Percentiles rank a stretch among this genome's conserved stretches.
Conservation (phyloP, 768 basidiomycete species). For the Peribolospora baueri region DNA sequence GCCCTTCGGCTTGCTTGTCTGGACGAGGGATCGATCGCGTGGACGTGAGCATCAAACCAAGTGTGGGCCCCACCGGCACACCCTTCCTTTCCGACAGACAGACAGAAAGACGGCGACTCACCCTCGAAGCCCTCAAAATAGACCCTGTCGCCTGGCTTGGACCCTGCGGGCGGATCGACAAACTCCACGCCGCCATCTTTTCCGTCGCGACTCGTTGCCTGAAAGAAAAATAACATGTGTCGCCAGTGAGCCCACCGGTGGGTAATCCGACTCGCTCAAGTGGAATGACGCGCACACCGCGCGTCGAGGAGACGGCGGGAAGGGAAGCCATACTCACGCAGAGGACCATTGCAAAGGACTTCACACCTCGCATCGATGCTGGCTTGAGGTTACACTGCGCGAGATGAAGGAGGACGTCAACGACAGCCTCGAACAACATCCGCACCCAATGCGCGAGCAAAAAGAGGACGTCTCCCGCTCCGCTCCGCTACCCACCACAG, state of each 20-base stretch:
- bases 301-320: background rate
- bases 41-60: constrained; percentile 26
- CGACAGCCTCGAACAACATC: background rate
- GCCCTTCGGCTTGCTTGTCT: constrained; percentile 31
- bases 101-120: constrained; percentile 28
- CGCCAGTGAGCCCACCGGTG: background rate
- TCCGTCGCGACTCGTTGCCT: constrained; percentile 46
- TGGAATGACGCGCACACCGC: background rate
- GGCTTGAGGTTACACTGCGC: constrained; percentile 54
- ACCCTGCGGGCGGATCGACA: constrained; percentile 59
- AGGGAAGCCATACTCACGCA: constrained; percentile 30
- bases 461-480: constrained; percentile 11
- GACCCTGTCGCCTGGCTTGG: constrained; percentile 73
- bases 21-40: constrained; percentile 12
- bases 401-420: constrained; percentile 1
- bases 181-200: constrained; percentile 80
- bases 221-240: background rate
- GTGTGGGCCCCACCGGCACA: constrained; percentile 1
- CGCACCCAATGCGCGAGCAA: background rate
- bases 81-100: background rate
- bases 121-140: constrained; percentile 83
- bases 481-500: constrained; percentile 33
- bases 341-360: constrained; percentile 95
- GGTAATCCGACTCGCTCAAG: background rate
- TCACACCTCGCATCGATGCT: constrained; percentile 86